Conservation (phyloP, 768 basidiomycete genomes). For the Trametes elegans region DNA sequence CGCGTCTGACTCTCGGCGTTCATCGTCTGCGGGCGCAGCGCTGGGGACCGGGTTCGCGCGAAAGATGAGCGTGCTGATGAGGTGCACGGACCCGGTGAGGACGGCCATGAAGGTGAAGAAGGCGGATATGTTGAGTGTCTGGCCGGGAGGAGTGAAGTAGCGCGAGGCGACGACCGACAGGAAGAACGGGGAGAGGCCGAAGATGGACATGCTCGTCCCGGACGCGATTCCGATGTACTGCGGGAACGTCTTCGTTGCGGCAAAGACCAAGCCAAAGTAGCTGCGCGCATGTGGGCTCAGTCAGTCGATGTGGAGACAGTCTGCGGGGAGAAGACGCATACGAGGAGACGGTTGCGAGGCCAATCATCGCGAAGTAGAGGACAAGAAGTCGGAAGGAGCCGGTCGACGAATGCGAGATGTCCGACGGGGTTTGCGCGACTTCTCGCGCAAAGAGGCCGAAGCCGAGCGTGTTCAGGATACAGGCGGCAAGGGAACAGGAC, state of each 20-base stretch:
- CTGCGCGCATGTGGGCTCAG: conserved; percentile 27
- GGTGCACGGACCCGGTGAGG: conserved; percentile 50
- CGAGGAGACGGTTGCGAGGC: conserved; percentile 72
- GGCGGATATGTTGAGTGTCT: conserved; percentile 44
- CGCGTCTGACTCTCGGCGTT: neutral
- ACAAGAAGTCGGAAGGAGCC: conserved; percentile 53
- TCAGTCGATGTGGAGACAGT: neutral
- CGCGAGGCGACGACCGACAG: conserved; percentile 62
- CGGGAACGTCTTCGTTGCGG: conserved; percentile 71
- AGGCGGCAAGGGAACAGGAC: conserved; percentile 61
- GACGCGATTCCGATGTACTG: conserved; percentile 61
- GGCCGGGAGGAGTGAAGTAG: conserved; percentile 51
- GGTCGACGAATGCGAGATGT: conserved; percentile 35
- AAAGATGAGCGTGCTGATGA: conserved; percentile 44
- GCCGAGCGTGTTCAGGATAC: conserved; percentile 54
- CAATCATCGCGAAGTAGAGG: conserved; percentile 58
- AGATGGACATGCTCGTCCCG: conserved; percentile 67
- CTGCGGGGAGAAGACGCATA: conserved; percentile 36
- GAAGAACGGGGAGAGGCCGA: conserved; percentile 80
- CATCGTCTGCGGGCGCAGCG: neutral
- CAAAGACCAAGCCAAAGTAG: conserved; percentile 74
- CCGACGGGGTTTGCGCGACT: conserved; percentile 45
- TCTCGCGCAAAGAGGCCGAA: conserved; percentile 64
- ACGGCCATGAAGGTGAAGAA: conserved; percentile 61
- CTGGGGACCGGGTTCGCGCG: conserved; percentile 13